These are phyloP conservation scores for Dipodascopsis uninucleata DNA, from an alignment of 805 yeast genomes.

Conservation along the genomic window DNA sequence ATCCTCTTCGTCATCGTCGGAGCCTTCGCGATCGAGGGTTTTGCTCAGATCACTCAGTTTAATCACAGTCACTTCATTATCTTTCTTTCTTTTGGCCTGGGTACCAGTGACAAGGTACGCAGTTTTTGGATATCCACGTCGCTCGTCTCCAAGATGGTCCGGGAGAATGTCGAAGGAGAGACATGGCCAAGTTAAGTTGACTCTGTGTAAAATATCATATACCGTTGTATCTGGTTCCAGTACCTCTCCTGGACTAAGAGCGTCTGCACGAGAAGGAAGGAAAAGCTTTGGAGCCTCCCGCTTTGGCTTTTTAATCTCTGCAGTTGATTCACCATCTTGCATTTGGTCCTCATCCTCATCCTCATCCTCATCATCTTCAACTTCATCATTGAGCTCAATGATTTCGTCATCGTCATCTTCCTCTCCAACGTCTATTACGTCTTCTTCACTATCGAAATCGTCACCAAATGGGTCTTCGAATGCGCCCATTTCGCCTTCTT, in stretches of 20 bases:
- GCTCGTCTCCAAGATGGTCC: constrained; percentile 79
- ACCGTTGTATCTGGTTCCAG: constrained; percentile 95
- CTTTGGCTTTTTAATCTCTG: constrained; percentile 33
- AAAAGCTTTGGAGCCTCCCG: constrained; percentile 52
- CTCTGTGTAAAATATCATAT: constrained; percentile 93
- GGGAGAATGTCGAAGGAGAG: constrained; percentile 85
- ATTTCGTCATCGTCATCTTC: constrained; percentile 81
- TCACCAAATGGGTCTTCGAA: constrained; percentile 63
- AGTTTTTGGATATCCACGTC: constrained; percentile 86
- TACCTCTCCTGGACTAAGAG: constrained; percentile 92
- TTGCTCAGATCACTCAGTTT: constrained; percentile 77
- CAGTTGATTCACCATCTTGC: constrained; percentile 32
- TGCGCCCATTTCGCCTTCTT: constrained; percentile 46
- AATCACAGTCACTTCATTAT: constrained; percentile 82
- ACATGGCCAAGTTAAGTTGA: constrained; percentile 96
- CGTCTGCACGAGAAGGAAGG: constrained; percentile 83
- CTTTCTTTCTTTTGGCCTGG: constrained; percentile 82
- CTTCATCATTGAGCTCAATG: constrained; percentile 76
- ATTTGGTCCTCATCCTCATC: constrained; percentile 50
- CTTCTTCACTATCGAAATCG: constrained; percentile 39
- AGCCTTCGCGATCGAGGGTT: constrained; percentile 81
- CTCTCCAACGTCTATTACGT: constrained; percentile 52
- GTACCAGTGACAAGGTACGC: constrained; percentile 86
- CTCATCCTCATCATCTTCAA: constrained; percentile 76
- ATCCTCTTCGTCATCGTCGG: constrained; percentile 61